Percentiles rank a stretch among this genome's conserved stretches.
Conservation (phyloP, 148 eudicot genomes). For the Cornus kousa region DNA sequence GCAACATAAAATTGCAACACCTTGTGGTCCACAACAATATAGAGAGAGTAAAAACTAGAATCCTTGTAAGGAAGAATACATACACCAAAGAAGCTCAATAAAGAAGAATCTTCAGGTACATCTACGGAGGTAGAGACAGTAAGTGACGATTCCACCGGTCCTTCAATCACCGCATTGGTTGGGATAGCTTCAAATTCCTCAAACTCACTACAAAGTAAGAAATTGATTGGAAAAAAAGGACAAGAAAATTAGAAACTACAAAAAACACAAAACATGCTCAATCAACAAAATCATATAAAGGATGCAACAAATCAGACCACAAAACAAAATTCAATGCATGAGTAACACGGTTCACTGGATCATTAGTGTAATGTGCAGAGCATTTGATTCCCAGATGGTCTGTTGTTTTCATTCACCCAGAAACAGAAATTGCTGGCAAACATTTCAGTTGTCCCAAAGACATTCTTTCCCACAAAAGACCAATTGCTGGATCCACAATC, state of each 20-base stretch:
- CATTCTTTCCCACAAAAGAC: not conserved
- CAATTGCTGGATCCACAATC: no score
- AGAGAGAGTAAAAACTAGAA: not conserved
- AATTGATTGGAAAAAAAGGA: not conserved
- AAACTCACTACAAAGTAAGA: conserved; percentile 50
- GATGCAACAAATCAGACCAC: not conserved
- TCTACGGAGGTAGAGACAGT: conserved; percentile 33
- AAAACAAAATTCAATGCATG: not conserved
- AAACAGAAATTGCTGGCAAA: not conserved
- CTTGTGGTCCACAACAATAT: not conserved
- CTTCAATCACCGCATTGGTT: conserved; percentile 49
- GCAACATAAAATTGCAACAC: not conserved
- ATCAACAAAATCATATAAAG: not conserved
- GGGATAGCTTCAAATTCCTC: conserved; percentile 70
- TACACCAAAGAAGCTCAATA: conserved; percentile 60
- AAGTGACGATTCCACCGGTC: conserved; percentile 53
- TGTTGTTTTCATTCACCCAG: not conserved
- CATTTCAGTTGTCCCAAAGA: not conserved
- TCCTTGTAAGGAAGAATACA: conserved; percentile 17
- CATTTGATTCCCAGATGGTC: not conserved
- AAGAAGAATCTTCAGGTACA: conserved; percentile 44
- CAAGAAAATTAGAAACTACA: conserved; percentile 1
- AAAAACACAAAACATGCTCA: not conserved
- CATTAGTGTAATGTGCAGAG: not conserved
- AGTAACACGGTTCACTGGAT: not conserved